Evolutionary conservation across 768 basidiomycete species (phyloP).

Genomic region (Pleurotus tuber-regium): DNA sequence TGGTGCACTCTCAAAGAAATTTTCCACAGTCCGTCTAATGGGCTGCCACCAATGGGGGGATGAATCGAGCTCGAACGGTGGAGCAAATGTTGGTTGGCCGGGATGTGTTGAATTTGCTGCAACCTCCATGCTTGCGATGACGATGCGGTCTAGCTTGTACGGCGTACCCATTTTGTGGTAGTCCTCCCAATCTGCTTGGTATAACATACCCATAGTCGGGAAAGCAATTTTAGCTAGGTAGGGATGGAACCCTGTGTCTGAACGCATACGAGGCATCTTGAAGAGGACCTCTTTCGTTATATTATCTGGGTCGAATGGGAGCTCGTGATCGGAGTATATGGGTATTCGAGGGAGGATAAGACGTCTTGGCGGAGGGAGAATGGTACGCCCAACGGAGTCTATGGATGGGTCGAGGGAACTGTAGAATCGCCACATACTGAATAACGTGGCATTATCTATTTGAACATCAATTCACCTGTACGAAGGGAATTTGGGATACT

Average conservation of each 20-base stretch:
- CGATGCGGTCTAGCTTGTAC: constrained; percentile 70
- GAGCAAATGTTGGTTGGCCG: constrained; percentile 39
- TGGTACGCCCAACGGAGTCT: constrained; percentile 41
- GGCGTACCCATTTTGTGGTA: constrained; percentile 65
- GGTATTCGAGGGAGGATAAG: constrained; percentile 71
- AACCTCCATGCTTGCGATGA: constrained; percentile 75
- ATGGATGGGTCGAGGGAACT: constrained; percentile 54
- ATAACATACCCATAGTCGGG: constrained; percentile 66
- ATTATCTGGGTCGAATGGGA: constrained; percentile 23
- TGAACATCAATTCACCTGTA: neutral
- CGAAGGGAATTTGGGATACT: constrained; percentile 13
- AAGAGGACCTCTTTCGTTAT: neutral
- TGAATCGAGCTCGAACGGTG: constrained; percentile 40
- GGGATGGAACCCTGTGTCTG: constrained; percentile 67
- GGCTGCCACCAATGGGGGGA: constrained; percentile 73
- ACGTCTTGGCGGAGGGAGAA: constrained; percentile 65
- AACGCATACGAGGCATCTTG: constrained; percentile 28
- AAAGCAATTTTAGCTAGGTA: constrained; percentile 72
- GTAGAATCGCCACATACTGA: constrained; percentile 78
- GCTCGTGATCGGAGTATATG: constrained; percentile 51
- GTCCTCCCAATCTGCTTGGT: constrained; percentile 76
- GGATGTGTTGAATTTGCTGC: constrained; percentile 33
- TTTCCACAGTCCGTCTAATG: constrained; percentile 39
- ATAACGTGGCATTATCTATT: constrained; percentile 66
- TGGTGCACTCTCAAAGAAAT: constrained; percentile 43